A percentile compares a stretch with the other conserved stretches of the same genome.
phyloP scores from a whole-genome alignment of 2,329 filamentous ascomycete genomes.

The Sordariomycetes sp. region DNA sequence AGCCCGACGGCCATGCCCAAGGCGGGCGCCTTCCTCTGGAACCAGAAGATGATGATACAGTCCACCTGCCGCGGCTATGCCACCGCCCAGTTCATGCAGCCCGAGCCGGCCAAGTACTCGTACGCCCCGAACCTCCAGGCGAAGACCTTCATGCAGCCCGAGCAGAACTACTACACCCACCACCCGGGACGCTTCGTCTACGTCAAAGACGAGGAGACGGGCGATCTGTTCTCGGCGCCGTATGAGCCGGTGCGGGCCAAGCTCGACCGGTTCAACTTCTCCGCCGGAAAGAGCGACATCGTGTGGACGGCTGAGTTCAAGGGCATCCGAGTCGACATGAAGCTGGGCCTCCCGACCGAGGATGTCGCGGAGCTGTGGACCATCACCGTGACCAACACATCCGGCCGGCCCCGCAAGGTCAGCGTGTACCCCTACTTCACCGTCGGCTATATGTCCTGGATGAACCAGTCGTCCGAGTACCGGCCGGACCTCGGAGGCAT shows the following conservation, averaged over 20 bases:
- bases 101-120: slow-evolving; percentile 49
- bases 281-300: slow-evolving; percentile 42
- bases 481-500: slow-evolving; percentile 34
- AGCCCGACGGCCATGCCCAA: slow-evolving; percentile 46
- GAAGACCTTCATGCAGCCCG: slow-evolving; percentile 50
- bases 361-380: slow-evolving; percentile 47
- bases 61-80: slow-evolving; percentile 48
- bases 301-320: slow-evolving; percentile 40
- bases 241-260: slow-evolving; percentile 41
- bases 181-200: slow-evolving; percentile 50
- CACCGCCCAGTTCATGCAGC: slow-evolving; percentile 49
- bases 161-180: slow-evolving; percentile 47
- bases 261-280: slow-evolving; percentile 38
- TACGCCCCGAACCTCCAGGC: slow-evolving; percentile 46
- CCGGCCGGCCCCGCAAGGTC: slow-evolving; percentile 29
- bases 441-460: slow-evolving; percentile 52
- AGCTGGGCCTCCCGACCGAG: slow-evolving; percentile 35
- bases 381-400: slow-evolving; percentile 38
- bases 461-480: slow-evolving; percentile 48
- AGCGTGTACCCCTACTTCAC: slow-evolving; percentile 47
- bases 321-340: slow-evolving; percentile 40
- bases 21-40: slow-evolving; percentile 47
- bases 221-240: slow-evolving; percentile 40
- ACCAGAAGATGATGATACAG: slow-evolving; percentile 51
- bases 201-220: slow-evolving; percentile 42